These are phyloP conservation scores for Tulasnella sp. DNA, from an alignment of 768 basidiomycete species.

Conservation along the genomic window DNA sequence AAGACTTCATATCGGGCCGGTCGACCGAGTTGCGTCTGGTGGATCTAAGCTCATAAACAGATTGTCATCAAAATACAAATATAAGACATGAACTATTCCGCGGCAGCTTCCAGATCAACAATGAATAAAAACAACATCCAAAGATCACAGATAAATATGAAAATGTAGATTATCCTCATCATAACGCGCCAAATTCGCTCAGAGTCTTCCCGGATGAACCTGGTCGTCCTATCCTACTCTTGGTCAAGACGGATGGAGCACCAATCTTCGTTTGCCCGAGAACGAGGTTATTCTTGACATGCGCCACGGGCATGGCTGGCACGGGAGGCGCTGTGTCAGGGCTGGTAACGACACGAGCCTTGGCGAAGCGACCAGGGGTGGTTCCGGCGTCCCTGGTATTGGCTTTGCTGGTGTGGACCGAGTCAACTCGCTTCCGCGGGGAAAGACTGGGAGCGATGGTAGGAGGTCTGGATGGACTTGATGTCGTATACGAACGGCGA, in stretches of 20 bases:
- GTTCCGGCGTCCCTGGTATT: constrained; percentile 20
- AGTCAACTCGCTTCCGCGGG: not conserved
- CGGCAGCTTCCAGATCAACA: not conserved
- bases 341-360: constrained; percentile 16
- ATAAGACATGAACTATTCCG: not conserved
- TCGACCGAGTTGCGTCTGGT: not conserved
- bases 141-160: not conserved
- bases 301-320: constrained; percentile 5
- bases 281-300: not conserved
- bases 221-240: not conserved
- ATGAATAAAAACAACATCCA: not conserved
- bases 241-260: not conserved
- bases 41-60: not conserved
- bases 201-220: not conserved
- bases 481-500: constrained; percentile 17
- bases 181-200: not conserved
- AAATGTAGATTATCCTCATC: not conserved
- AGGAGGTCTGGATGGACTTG: constrained; percentile 23
- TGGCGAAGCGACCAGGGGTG: constrained; percentile 8
- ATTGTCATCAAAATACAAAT: not conserved
- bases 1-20: too few species aligned
- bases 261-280: not conserved
- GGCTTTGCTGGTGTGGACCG: constrained; percentile 3
- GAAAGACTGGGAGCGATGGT: not conserved
- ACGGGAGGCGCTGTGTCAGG: constrained; percentile 23